Conservation (phyloP, 768 basidiomycete genomes). For the Rubroboletus pulcherrimus region DNA sequence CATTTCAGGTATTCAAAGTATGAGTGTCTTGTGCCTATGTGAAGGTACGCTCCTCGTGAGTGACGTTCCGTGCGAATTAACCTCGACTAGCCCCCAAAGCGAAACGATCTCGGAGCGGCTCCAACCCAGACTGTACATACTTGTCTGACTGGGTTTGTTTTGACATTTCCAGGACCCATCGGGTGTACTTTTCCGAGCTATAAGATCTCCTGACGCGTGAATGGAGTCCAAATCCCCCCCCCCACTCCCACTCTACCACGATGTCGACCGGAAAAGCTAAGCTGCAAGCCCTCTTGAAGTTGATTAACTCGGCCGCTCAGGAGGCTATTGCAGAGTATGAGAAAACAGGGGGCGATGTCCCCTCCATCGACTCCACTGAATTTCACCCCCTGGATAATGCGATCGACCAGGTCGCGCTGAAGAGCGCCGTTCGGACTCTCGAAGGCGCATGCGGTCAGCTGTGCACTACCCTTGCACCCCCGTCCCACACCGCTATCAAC, state of each 20-base stretch:
- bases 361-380: slow-evolving; percentile 33
- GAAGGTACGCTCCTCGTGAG: background rate
- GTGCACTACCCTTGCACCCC: slow-evolving; percentile 33
- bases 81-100: background rate
- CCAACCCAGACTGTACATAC: background rate
- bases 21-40: background rate
- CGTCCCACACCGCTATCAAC: slow-evolving; percentile 31
- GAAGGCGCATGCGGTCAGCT: slow-evolving; percentile 37
- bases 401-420: slow-evolving; percentile 21
- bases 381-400: slow-evolving; percentile 35
- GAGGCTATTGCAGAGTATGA: slow-evolving; percentile 34
- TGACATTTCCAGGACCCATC: background rate
- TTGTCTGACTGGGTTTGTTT: background rate
- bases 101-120: background rate
- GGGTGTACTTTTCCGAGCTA: background rate
- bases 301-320: slow-evolving; percentile 31
- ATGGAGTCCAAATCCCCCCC: background rate
- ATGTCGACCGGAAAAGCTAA: slow-evolving; percentile 24
- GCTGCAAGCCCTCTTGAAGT: slow-evolving; percentile 26
- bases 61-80: background rate
- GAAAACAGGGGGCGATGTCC: slow-evolving; percentile 24
- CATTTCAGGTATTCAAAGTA: background rate
- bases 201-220: background rate
- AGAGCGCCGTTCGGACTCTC: slow-evolving; percentile 24
- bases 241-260: background rate